Evolutionary conservation across 2,329 filamentous ascomycete species (phyloP), one percentile per base, ranked within the genome.

Genomic region (Trichoderma oligosporum): DNA sequence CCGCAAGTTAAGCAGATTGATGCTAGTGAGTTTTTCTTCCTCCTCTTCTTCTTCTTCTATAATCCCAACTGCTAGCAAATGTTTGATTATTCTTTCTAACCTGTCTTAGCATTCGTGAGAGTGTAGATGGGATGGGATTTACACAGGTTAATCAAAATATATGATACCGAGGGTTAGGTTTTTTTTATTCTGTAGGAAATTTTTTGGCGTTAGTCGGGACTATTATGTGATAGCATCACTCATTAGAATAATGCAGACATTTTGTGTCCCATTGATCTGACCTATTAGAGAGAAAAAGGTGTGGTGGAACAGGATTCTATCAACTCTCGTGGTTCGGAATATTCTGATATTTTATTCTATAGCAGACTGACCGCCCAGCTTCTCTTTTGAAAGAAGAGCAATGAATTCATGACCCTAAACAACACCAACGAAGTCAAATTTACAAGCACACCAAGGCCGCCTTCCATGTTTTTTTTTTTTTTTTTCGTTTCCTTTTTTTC

Each of bases 1-100:
- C 94, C 94, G 57, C 88, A 94, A 71, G 77, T 99, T 52, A 83
- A 83, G 70, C 92, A 99, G 77, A 97, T 99, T 70, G 94, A 99
- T 82, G 94, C 94, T 59, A 95, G 93, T 97, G 79, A 84, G 91
- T 89, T 5, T 16, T 36, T n/a, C 48, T 35, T 18, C n/a, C n/a
- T n/a, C n/a, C n/a, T n/a, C n/a, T n/a, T n/a, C n/a, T n/a, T n/a
- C n/a, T n/a, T n/a, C n/a, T n/a, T n/a, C n/a, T n/a, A n/a, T n/a
- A n/a, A n/a, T n/a, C n/a, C n/a, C n/a, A n/a, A n/a, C n/a, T n/a
- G n/a, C n/a, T n/a, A n/a, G n/a, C n/a, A n/a, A n/a, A n/a, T n/a
- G 35, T 12, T 14, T 47, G 33, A 39, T 9, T 14, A 6, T 1
- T n/a, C n/a, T 5, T 4, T n/a, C 6, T 16, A 20, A 36, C 29